Conservation (phyloP, 2,329 filamentous ascomycete genomes). For the Aspergillus awamori region DNA sequence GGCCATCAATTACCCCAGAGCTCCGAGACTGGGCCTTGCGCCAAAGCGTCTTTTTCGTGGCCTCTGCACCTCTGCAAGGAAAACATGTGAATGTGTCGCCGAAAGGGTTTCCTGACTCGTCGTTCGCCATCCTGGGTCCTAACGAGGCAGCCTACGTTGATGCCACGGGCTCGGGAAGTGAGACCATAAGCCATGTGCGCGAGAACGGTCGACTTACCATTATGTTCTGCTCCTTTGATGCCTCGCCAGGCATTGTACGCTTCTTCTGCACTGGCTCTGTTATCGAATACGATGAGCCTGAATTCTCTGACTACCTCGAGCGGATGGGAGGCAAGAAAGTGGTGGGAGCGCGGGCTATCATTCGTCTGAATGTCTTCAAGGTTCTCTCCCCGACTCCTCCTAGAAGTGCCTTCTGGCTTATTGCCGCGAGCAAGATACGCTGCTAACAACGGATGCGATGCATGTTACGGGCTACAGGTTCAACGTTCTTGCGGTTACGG, state of each 20-base stretch:
- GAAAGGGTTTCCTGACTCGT: conserved; percentile 67
- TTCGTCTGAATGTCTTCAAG: conserved; percentile 65
- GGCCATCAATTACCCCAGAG: conserved; percentile 56
- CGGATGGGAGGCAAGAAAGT: conserved; percentile 51
- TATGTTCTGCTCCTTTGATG: conserved; percentile 70
- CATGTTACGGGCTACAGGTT: conserved; percentile 14
- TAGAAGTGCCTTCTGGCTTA: neutral
- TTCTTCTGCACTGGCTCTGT: conserved; percentile 64
- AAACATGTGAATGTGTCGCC: conserved; percentile 75
- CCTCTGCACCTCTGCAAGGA: conserved; percentile 68
- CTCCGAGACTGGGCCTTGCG: conserved; percentile 65
- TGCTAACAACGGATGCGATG: neutral
- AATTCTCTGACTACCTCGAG: conserved; percentile 49
- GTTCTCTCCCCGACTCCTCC: conserved; percentile 30
- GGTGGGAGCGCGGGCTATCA: conserved; percentile 61
- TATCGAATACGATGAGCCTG: conserved; percentile 61
- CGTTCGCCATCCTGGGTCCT: conserved; percentile 62
- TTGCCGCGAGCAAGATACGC: neutral
- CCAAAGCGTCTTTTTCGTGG: conserved; percentile 76
- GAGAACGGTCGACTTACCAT: conserved; percentile 76
- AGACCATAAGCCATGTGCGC: conserved; percentile 75
- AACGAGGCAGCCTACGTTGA: conserved; percentile 71
- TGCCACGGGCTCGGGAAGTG: conserved; percentile 72
- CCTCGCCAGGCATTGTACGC: conserved; percentile 63
- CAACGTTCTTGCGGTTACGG: conserved; percentile 70